These are phyloP conservation scores for Hypholoma sublateritium DNA, from an alignment of 768 basidiomycete genomes.

Conservation along the genomic window DNA sequence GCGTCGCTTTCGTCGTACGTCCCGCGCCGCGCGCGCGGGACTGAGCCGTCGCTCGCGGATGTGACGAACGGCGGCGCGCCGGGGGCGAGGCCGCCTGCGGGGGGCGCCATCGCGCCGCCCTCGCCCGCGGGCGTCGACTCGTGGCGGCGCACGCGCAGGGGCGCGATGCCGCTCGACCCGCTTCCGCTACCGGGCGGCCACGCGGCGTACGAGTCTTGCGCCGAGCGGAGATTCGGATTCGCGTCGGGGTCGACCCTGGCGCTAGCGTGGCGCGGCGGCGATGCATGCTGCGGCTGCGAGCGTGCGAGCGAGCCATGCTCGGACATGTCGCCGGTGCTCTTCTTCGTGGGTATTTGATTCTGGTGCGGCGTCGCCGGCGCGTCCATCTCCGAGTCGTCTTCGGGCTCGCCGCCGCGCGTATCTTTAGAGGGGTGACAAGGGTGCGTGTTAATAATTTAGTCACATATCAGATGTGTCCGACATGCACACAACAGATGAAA, in stretches of 20 bases:
- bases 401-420: constrained; percentile 4
- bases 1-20: background rate
- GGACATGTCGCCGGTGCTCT: background rate
- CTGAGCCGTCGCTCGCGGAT: background rate
- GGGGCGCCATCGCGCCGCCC: background rate
- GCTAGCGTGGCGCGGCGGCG: background rate
- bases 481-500: background rate
- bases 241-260: background rate
- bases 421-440: background rate
- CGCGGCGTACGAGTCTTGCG: too few species aligned
- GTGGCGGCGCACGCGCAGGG: background rate
- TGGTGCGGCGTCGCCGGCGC: background rate
- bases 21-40: background rate
- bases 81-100: background rate
- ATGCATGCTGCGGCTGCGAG: background rate
- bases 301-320: background rate
- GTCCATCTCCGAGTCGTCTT: constrained; percentile 1
- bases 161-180: background rate
- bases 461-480: background rate
- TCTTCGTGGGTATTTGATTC: constrained; percentile 9
- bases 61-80: background rate
- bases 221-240: background rate
- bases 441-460: constrained; percentile 5
- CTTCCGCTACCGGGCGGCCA: too few species aligned
- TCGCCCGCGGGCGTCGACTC: background rate